Evolutionary conservation across 768 basidiomycete genomes (phyloP), one percentile per base, ranked within the genome.

Genomic region (Lactifluus pinguis): DNA sequence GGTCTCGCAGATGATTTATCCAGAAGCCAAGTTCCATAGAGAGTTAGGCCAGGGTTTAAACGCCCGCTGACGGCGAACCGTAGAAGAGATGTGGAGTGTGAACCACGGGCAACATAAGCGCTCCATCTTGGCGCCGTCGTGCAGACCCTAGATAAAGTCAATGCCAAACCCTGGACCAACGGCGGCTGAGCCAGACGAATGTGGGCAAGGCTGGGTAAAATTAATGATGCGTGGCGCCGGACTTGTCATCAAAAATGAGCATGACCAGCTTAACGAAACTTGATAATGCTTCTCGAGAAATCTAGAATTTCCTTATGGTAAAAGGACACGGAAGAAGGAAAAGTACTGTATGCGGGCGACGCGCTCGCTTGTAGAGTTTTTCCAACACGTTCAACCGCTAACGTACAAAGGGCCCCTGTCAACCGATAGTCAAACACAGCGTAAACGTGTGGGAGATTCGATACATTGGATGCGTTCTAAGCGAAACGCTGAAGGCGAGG

Each of bases 31-130:
- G 55, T 1, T 17, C 39, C 36, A 41, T 48, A 49, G 50, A 53
- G 15, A 32, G 61, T 57, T 57, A 53, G 51, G 19, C 56, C 38
- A 34, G 55, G 21, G 56, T 38, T 38, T 41, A 51, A 58, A 44
- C 6, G 6, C 11, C 41, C 29, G 39, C 39, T n/a, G 7, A 17
- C n/a, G 48, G 34, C 8, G n/a, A 44, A 7, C 13, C 39, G 41
- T 29, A 42, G 41, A 42, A 42, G 41, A 17, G n/a, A 55, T 55
- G 34, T 45, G 55, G 55, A 45, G 32, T 14, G 15, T 36, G 45
- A 44, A 54, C 30, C 29, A 9, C 6, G 49, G 30, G 19, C 49
- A 32, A 32, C 6, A 17, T 44, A 15, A 44, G n/a, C 44, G n/a
- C 44, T 17, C 44, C n/a, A 6, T 8, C 44, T 17, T 19, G n/a